Percentiles rank a stretch among this genome's conserved stretches.
Evolutionary conservation across 768 basidiomycete species (phyloP).

Genomic region (Leccinum sublutescens): DNA sequence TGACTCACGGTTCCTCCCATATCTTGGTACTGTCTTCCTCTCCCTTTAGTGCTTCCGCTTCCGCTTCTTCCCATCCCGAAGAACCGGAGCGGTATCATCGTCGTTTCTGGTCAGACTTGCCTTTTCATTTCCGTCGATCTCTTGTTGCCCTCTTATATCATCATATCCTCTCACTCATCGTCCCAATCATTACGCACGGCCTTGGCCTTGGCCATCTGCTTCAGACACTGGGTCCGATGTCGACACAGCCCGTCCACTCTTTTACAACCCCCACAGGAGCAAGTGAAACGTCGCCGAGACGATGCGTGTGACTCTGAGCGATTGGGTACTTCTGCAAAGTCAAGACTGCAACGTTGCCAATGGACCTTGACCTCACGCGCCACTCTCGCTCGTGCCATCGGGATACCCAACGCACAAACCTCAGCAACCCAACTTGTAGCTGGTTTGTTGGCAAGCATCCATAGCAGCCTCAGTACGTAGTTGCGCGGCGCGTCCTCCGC

Average conservation of each 20-base stretch:
- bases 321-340: no score
- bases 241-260: background rate
- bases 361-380: conserved; percentile 10
- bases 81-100: background rate
- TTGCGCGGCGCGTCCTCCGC: conserved; percentile 41
- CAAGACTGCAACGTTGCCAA: conserved; percentile 4
- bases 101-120: background rate
- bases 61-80: background rate
- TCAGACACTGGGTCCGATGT: conserved; percentile 30
- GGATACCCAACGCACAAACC: background rate
- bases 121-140: background rate
- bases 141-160: background rate
- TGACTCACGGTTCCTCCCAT: conserved; percentile 58
- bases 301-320: background rate
- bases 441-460: conserved; percentile 52
- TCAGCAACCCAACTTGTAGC: background rate
- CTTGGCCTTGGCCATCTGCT: background rate
- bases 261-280: background rate
- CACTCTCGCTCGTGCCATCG: conserved; percentile 17
- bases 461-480: conserved; percentile 61
- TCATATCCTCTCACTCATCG: background rate
- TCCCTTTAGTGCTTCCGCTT: background rate
- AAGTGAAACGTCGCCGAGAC: background rate
- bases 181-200: conserved; percentile 53
- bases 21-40: conserved; percentile 44